Evolutionary conservation across 441 rosid genomes (phyloP), one percentile per base, ranked within the genome.

Genomic region (Adansonia rubrostipa): DNA sequence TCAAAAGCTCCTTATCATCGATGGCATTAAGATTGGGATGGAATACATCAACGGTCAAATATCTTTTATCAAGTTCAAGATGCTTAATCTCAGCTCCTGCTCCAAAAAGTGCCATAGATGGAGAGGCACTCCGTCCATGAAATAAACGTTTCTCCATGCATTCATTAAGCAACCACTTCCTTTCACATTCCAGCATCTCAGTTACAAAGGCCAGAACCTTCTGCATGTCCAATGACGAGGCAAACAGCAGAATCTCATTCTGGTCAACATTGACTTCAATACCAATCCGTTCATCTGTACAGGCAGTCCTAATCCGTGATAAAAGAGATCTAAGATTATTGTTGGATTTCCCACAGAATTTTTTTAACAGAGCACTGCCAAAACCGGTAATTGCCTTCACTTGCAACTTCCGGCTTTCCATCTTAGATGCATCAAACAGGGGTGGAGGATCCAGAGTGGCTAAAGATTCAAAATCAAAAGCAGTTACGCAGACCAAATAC

Each of bases 1-100:
- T 71, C 82, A 94, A 65, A 57, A 96, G 84, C 73, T 92, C 95
- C 85, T 90, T 94, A 79, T 94, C 97, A 79, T 91, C 91, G 19
- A 83, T 44, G 63, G 74, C 42, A 83, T 48, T 80, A 51, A 54
- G 79, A 84, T 84, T 81, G 15, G 97, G 84, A 70, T 87, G 87
- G 82, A 70, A 84, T 61, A 96, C 82, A 75, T 96, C 92, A 17
- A 92, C 89, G n/a, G 92, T 85, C 79, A 96, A 82, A 86, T 48
- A 89, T 80, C 92, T 91, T 78, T 86, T 91, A 71, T 88, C 89
- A 77, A 92, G 88, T 86, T 96, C 98, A 79, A 94, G 86, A 90
- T 96, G 97, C 88, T 86, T 92, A 77, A 96, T 92, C 86, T 87
- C 91, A 63, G 97, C 98, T 82, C 99, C 98, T 78, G 97, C 85